Evolutionary conservation across 495 filamentous ascomycete genomes (phyloP), one percentile per base, ranked within the genome.

Genomic region (Penicillium chermesinum): DNA sequence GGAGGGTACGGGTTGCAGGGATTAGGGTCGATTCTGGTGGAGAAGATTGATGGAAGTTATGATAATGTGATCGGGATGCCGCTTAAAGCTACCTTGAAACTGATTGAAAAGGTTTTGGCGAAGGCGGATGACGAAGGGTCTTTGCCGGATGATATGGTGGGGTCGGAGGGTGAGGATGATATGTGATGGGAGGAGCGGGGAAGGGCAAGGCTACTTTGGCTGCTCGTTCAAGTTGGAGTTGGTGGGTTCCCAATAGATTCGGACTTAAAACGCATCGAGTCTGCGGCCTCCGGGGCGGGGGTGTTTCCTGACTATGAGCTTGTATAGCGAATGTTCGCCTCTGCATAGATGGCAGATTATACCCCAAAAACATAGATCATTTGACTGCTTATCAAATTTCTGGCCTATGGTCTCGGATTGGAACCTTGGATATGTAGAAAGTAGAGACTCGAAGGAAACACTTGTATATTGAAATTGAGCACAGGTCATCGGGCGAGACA

Each of bases 61-160:
- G 91, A 98, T 77, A 97, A 97, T 72, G 93, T 97, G 6, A 81
- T 98, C 42, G 93, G 94, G n/a, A 64, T 98, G 72, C 93, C 93
- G 22, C 69, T 98, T 45, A 79, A 88, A 61, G 77, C 82, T 57
- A 88, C 83, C 18, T 62, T 96, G 66, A 82, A 81, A 67, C 59
- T 96, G 48, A 91, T 94, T 55, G 89, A 98, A 74, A 88, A 82
- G 75, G 84, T 88, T 18, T 63, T 94, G 49, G 58, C 64, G 36
- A 69, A 69, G 59, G 73, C 76, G 16, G 72, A 76, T 63, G 78
- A 80, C 59, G 79, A 80, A 41, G 76, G 78, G 49, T 56, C 58
- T 21, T 61, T 72, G 39, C 57, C 53, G 33, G 61, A 50, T 37
- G 63, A 59, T 46, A 22, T 59, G 21, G 46, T 32, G 27, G 53